Percentiles rank a stretch among this genome's conserved stretches.
phyloP scores from a whole-genome alignment of 2,329 filamentous ascomycete species.

The Phaeomoniella chlamydospora region DNA sequence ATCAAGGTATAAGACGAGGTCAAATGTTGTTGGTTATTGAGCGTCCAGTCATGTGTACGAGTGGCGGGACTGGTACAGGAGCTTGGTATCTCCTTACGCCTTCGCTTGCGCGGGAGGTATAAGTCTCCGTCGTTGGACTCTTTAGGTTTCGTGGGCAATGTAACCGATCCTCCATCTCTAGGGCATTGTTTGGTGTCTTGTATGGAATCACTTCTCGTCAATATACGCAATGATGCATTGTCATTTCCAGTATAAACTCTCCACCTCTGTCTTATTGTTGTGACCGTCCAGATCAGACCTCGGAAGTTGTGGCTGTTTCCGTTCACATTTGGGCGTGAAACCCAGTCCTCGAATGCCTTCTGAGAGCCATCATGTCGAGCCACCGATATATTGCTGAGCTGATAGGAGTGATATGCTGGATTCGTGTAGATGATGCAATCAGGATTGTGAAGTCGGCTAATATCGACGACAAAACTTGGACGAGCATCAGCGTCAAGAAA shows the following conservation, averaged over 20 bases:
- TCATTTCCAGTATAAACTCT: neutral
- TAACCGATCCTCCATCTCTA: neutral
- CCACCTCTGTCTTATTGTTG: neutral
- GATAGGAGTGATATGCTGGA: neutral
- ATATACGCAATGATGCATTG: neutral
- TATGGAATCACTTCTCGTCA: neutral
- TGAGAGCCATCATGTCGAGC: neutral
- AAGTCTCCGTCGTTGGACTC: neutral
- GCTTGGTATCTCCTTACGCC: neutral
- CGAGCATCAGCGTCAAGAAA: neutral
- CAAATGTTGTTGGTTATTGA: neutral
- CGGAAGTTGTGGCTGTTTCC: neutral
- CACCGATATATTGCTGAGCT: neutral
- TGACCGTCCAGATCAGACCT: neutral
- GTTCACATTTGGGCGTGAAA: neutral
- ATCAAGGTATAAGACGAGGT: conserved; percentile 48
- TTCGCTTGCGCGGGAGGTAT: neutral
- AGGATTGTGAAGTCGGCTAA: neutral
- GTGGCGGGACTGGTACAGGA: neutral
- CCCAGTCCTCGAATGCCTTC: neutral
- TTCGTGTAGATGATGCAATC: neutral
- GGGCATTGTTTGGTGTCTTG: neutral
- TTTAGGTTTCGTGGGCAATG: neutral
- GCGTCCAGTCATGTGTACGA: neutral
- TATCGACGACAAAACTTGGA: neutral